Base-by-base conservation (phyloP, 768 basidiomycete genomes). In the Mycena albidolilacea region DNA sequence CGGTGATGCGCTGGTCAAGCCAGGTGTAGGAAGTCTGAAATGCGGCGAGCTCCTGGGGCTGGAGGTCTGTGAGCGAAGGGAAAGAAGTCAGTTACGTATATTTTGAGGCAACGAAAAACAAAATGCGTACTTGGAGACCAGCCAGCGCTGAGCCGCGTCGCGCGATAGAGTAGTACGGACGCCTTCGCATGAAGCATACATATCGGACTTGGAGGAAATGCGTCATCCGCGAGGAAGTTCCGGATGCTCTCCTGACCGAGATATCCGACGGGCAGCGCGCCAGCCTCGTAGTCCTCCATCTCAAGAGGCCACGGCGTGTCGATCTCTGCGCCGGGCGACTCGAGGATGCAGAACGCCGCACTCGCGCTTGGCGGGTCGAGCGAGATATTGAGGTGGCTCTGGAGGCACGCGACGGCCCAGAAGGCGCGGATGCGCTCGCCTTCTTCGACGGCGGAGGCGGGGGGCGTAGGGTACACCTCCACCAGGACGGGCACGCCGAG, bases 281-380 rank as follows among this genome's bases (percentile, higher is more conserved):
- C 72, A 2, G 30, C 38, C 39, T 62, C 68, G 55, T 73, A 73
- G 43, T 73, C 67, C n/a, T 12, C 21, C 6, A 66, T 30, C 21
- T 67, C 74, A 2, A 64, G 54, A 50, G 78, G 78, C 78, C 78
- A 78, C 11, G 78, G 78, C 8, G 78, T 77, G 57, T 78, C 76
- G 55, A 78, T 77, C 14, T 64, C 70, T 1, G 44, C 9, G 12
- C 52, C 65, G 14, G 67, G 64, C 6, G 44, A 43, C 58, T 78
- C 75, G 30, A 78, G 39, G 10, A 71, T 55, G 2, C 77, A 76
- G 38, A 76, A 76, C 37, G 65, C 55, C 10, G 50, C n/a, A 43
- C 50, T 68, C 11, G 55, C 46, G 23, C 30, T 30, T 30, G 30
- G 30, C 30, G 59, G 55, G 11, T 61, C 54, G 35, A 68, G 19